Base-by-base conservation (phyloP, 768 basidiomycete species). In the Phanerochaete carnosa region DNA sequence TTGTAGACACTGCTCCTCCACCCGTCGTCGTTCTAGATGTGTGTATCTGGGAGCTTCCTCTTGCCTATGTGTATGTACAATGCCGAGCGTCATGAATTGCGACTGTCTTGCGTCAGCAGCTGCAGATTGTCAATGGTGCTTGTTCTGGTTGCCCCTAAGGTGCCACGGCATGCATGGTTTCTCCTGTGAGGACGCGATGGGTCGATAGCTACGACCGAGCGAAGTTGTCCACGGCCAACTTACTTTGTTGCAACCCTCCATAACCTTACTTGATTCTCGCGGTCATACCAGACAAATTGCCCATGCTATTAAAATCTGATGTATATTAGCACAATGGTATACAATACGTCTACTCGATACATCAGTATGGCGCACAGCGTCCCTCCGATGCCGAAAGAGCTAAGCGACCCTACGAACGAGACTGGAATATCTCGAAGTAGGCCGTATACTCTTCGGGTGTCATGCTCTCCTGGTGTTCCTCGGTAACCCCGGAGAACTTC, bases 381-480 rank as follows among this genome's bases (percentile, higher is more conserved):
- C 54, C 25, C 4, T 25, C 35, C 12, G 33, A 6, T 23, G 19
- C 25, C 12, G 12, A 55, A 19, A 43, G 25, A 43, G 35, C 16
- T 46, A 49, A 37, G 23, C 52, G 30, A 19, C 15, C 28, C 35
- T 55, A 55, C 35, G 54, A 37, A n/a, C 33, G 13, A 15, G 33
- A 39, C 22, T 56, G 45, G 55, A 68, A 77, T 62, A 92, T 77
- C 65, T 90, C 85, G 69, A 87, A 93, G 74, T 83, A 94, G 33
- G 85, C 84, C 30, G 87, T 86, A 70, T 96, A 96, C 73, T 97
- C 95, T 58, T 95, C 95, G 1, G 92, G 88, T 3, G 92, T 92
- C 95, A 97, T 97, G 66, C 87, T 69, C 50, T 94, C 95, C 67
- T 94, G 89, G 70, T 95, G 89, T 65, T 94, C 95, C 66, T 97